These are phyloP conservation scores for Halenospora varia DNA, from an alignment of 495 filamentous ascomycete species.

Conservation along the genomic window DNA sequence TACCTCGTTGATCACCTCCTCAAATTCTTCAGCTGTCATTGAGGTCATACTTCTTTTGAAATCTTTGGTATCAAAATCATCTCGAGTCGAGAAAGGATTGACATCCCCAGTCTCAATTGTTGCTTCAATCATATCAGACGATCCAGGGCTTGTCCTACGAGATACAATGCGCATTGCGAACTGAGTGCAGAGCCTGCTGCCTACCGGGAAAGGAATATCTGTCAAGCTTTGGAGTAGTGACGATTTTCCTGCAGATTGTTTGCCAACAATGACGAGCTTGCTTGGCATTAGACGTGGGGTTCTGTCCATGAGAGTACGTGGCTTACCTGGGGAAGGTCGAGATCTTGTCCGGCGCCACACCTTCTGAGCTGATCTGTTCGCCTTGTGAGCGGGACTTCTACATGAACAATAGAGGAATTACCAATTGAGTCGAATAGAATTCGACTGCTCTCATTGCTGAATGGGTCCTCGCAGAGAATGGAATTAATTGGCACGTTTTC, in stretches of 20 bases:
- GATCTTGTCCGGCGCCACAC: slow-evolving; percentile 9
- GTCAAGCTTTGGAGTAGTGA: slow-evolving; percentile 49
- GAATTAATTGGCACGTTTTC: slow-evolving; percentile 44
- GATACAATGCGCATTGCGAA: slow-evolving; percentile 52
- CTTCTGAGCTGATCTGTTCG: slow-evolving; percentile 3
- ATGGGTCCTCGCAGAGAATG: slow-evolving; percentile 4
- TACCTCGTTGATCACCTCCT: slow-evolving; percentile 1
- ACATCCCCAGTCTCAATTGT: slow-evolving; percentile 6
- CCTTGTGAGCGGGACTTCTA: neutral
- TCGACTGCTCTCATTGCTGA: slow-evolving; percentile 2
- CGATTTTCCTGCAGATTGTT: slow-evolving; percentile 51
- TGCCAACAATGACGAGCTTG: slow-evolving; percentile 53
- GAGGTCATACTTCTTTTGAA: neutral
- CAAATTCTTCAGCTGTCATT: slow-evolving; percentile 2
- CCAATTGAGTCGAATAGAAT: slow-evolving; percentile 7
- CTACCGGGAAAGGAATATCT: slow-evolving; percentile 46
- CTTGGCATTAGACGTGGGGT: neutral
- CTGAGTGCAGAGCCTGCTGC: slow-evolving; percentile 49
- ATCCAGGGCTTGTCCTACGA: slow-evolving; percentile 27
- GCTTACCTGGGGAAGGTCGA: slow-evolving; percentile 19
- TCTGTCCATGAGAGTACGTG: neutral
- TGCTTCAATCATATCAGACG: neutral
- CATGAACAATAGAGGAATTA: neutral
- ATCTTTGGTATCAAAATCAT: neutral
- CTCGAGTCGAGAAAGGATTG: slow-evolving; percentile 1